Evolutionary conservation across 225 moss, liverwort and hornwort genomes (phyloP).

Genomic region (Antitrichia curtipendula): DNA sequence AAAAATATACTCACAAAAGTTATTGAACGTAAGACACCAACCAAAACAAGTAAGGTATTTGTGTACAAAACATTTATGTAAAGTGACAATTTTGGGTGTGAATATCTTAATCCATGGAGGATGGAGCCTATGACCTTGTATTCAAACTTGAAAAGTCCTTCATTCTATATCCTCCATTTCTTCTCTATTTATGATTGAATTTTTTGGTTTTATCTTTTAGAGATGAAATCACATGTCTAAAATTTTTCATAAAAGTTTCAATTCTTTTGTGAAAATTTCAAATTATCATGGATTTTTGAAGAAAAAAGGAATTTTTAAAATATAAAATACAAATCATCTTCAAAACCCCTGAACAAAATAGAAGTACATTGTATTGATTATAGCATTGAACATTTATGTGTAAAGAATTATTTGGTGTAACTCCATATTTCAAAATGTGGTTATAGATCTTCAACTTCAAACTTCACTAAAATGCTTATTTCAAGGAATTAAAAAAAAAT

Average conservation of each 20-base stretch:
- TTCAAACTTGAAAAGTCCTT: not conserved
- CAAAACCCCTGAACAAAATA: no score
- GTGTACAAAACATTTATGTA: not conserved
- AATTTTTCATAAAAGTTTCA: not conserved
- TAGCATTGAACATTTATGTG: not conserved
- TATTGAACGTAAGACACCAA: no score
- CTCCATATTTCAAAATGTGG: not conserved
- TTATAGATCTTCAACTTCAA: not conserved
- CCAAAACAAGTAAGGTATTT: not conserved
- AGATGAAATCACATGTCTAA: not conserved
- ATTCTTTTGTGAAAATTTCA: not conserved
- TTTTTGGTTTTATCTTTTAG: not conserved
- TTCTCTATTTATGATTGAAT: not conserved
- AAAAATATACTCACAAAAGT: no score
- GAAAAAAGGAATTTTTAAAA: not conserved
- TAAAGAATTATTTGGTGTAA: rapidly evolving
- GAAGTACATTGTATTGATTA: no score
- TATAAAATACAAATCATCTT: not conserved
- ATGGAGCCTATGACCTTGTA: rapidly evolving
- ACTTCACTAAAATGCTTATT: not conserved
- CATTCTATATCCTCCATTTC: not conserved
- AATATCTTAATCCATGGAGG: no score
- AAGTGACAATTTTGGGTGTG: not conserved
- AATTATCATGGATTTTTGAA: not conserved
- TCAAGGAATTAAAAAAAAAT: not conserved